phyloP scores from a whole-genome alignment of 23 red algal species.

The Cyanidium caldarium region DNA sequence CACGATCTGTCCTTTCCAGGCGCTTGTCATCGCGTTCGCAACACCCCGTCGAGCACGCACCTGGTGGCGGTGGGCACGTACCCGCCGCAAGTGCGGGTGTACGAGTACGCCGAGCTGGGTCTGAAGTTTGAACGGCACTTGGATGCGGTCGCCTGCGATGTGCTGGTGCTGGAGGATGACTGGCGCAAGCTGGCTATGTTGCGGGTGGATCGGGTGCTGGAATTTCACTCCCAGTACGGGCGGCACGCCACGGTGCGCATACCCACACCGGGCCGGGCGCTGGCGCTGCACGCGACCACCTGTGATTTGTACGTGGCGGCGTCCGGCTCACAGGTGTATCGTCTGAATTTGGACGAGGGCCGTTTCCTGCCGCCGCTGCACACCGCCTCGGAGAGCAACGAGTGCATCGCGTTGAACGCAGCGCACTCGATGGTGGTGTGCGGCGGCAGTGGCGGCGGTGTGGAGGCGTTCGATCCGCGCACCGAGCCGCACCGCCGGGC shows the following conservation, averaged over 20 bases:
- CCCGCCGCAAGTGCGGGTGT: slow-evolving; percentile 73
- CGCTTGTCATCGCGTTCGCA: background rate
- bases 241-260: slow-evolving; percentile 54
- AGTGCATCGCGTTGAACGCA: slow-evolving; percentile 43
- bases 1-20: background rate
- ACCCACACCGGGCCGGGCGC: slow-evolving; percentile 48
- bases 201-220: slow-evolving; percentile 39
- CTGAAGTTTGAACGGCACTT: slow-evolving; percentile 91
- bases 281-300: slow-evolving; percentile 44
- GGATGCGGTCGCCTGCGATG: slow-evolving; percentile 56
- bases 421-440: slow-evolving; percentile 45
- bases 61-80: slow-evolving; percentile 59
- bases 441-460: slow-evolving; percentile 51
- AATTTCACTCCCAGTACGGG: slow-evolving; percentile 67
- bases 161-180: slow-evolving; percentile 63
- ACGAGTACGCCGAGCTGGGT: slow-evolving; percentile 57
- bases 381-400: slow-evolving; percentile 45
- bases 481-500: background rate
- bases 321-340: slow-evolving; percentile 55
- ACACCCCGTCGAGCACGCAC: slow-evolving; percentile 10
- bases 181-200: slow-evolving; percentile 80
- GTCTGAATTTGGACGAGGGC: slow-evolving; percentile 82
- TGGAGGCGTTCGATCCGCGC: slow-evolving; percentile 78
- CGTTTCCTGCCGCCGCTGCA: slow-evolving; percentile 61
- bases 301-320: slow-evolving; percentile 62